phyloP scores from a whole-genome alignment of 768 basidiomycete genomes.

The Kwoniella bestiolae region DNA sequence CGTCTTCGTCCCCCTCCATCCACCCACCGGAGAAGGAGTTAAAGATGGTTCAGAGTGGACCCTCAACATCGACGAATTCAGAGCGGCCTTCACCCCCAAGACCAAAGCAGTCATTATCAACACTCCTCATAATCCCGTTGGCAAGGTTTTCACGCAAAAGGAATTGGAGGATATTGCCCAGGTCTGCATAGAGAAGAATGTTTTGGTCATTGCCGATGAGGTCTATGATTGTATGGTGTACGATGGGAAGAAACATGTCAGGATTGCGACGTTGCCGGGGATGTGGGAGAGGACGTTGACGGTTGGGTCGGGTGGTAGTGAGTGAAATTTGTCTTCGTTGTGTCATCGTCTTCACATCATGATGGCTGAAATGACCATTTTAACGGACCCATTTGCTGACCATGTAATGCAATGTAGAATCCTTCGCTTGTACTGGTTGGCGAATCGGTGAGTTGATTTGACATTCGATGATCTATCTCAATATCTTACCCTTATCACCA shows the following conservation, averaged over 20 bases:
- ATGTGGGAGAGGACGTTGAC: constrained; percentile 99
- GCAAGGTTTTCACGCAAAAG: constrained; percentile 84
- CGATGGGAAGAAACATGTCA: constrained; percentile 83
- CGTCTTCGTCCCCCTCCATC: constrained; percentile 92
- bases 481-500: no score
- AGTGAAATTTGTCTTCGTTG: no score
- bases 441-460: constrained; percentile 63
- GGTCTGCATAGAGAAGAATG: constrained; percentile 87
- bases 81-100: constrained; percentile 79
- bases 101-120: constrained; percentile 95
- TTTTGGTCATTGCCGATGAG: constrained; percentile 93
- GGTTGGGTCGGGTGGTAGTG: constrained; percentile 92
- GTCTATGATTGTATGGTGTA: constrained; percentile 97
- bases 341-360: no score
- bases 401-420: constrained; percentile 63
- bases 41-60: constrained; percentile 77
- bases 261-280: constrained; percentile 90
- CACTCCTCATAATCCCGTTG: constrained; percentile 97
- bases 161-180: constrained; percentile 86
- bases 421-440: constrained; percentile 97
- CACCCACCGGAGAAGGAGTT: constrained; percentile 63
- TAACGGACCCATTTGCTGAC: no score
- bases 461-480: no score
- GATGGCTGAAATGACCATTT: no score
- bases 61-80: constrained; percentile 84